phyloP scores from a whole-genome alignment of 257 asterid species.

The Nicotiana attenuata region DNA sequence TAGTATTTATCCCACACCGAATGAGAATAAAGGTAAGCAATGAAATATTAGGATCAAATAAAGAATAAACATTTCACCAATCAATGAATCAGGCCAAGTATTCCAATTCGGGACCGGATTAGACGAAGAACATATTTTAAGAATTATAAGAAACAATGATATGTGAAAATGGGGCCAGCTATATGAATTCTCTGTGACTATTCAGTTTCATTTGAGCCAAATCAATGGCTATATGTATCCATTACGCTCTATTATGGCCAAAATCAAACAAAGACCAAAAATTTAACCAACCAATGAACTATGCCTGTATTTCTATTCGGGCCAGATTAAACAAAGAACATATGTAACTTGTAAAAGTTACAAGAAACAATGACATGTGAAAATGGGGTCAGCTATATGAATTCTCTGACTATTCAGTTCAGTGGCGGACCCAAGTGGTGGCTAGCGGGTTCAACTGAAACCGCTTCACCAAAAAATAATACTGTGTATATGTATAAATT shows the following conservation, averaged over 20 bases:
- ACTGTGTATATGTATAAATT: too few relatives aligned
- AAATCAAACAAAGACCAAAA: neutral
- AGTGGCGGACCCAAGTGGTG: too few relatives aligned
- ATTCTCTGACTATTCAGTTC: neutral
- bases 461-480: too few relatives aligned
- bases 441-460: too few relatives aligned
- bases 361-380: neutral
- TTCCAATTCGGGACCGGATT: neutral
- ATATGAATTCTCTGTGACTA: neutral
- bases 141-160: neutral
- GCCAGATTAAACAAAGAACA: neutral
- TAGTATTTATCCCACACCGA: too few relatives aligned
- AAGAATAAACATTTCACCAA: neutral
- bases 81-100: neutral
- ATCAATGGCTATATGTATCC: too few relatives aligned
- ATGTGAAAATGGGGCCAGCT: neutral
- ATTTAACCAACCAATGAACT: neutral
- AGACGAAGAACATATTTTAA: too few relatives aligned
- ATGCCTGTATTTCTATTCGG: neutral
- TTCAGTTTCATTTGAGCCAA: neutral
- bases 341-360: neutral
- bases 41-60: neutral
- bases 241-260: too few relatives aligned
- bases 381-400: neutral
- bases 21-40: too few relatives aligned